phyloP scores from a whole-genome alignment of 371 early-diverging fungal species.

The Haplosporangium sp. region DNA sequence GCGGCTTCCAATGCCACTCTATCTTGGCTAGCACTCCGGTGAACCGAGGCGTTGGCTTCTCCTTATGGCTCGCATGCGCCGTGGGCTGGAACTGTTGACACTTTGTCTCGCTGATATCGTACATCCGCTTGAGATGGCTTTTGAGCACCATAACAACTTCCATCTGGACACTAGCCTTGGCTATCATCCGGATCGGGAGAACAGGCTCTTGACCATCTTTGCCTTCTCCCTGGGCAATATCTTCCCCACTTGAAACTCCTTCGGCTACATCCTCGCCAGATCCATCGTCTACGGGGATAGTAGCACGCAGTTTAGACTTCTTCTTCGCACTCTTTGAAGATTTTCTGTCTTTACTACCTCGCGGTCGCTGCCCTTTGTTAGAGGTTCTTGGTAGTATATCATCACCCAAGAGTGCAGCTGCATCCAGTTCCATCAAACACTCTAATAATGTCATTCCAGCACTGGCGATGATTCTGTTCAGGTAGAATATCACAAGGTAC shows the following conservation, averaged over 20 bases:
- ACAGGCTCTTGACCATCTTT: conserved; percentile 3
- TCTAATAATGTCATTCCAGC: conserved; percentile 70
- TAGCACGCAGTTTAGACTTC: conserved; percentile 7
- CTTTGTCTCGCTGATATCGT: conserved; percentile 40
- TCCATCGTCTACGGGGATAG: conserved; percentile 14
- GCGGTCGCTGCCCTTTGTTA: neutral
- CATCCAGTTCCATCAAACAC: conserved; percentile 50
- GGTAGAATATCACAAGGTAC: conserved; percentile 72
- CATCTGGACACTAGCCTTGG: conserved; percentile 26
- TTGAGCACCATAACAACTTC: conserved; percentile 37
- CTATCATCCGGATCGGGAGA: conserved; percentile 5
- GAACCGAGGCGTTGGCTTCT: conserved; percentile 25
- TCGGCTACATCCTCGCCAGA: conserved; percentile 7
- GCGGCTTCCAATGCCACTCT: conserved; percentile 22
- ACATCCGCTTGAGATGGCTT: conserved; percentile 38
- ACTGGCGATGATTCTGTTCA: conserved; percentile 77
- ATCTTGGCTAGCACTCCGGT: conserved; percentile 22
- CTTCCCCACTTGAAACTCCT: neutral
- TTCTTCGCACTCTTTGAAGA: conserved; percentile 10
- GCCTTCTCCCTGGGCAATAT: neutral
- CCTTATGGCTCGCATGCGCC: conserved; percentile 34
- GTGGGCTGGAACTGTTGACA: conserved; percentile 49
- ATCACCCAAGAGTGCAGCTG: neutral
- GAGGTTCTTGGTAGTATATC: neutral
- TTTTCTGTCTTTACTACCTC: neutral